Evolutionary conservation across 371 early-diverging fungal genomes (phyloP).

Genomic region (Apophysomyces variabilis): DNA sequence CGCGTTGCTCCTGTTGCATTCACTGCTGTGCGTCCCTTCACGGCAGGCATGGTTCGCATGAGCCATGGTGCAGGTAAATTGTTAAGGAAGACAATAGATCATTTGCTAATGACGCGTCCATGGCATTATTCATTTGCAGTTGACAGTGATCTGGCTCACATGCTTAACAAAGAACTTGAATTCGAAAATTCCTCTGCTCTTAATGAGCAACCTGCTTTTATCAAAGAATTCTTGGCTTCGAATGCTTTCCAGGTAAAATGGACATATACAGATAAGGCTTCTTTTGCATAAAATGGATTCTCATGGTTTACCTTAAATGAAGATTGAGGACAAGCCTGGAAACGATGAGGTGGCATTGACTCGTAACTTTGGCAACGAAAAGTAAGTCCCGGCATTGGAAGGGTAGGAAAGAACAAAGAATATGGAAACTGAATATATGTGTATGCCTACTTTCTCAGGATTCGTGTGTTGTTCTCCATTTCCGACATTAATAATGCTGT

Average conservation of each 20-base stretch:
- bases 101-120: neutral
- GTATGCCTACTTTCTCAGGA: slow-evolving; percentile 44
- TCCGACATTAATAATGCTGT: slow-evolving; percentile 80
- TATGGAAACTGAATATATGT: no score
- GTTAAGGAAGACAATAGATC: neutral
- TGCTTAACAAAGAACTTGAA: slow-evolving; percentile 78
- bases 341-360: slow-evolving; percentile 81
- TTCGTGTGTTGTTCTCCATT: slow-evolving; percentile 84
- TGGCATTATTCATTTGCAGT: slow-evolving; percentile 29
- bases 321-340: slow-evolving; percentile 84
- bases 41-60: slow-evolving; percentile 34
- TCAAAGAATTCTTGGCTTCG: slow-evolving; percentile 76
- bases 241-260: slow-evolving; percentile 75
- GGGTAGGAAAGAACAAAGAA: neutral
- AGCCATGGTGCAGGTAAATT: slow-evolving; percentile 42
- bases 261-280: neutral
- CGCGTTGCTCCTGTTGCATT: slow-evolving; percentile 22
- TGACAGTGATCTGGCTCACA: slow-evolving; percentile 73
- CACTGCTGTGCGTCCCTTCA: slow-evolving; percentile 32
- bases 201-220: slow-evolving; percentile 66
- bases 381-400: slow-evolving; percentile 51
- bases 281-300: neutral
- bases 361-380: slow-evolving; percentile 91
- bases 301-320: no score
- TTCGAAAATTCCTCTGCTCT: slow-evolving; percentile 80